A percentile compares a stretch with the other conserved stretches of the same genome.
phyloP scores from a whole-genome alignment of 2,329 filamentous ascomycete species.

The Trichothecium sympodiale region DNA sequence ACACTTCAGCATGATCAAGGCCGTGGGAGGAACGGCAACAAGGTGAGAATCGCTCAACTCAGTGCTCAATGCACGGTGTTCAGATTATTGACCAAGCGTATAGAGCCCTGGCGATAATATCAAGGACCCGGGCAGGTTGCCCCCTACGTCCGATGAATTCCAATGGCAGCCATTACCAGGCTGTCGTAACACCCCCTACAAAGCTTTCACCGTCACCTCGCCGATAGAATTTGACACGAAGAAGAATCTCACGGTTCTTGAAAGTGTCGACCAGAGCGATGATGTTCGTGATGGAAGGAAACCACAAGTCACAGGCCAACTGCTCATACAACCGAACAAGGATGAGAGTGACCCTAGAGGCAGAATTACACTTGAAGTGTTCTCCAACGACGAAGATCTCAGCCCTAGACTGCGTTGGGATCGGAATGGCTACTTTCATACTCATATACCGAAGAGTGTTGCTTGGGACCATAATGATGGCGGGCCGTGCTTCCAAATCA shows the following conservation, averaged over 20 bases:
- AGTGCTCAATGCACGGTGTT: neutral
- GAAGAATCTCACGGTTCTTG: slow-evolving; percentile 26
- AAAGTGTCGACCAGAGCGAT: slow-evolving; percentile 19
- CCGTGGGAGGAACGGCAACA: slow-evolving; percentile 16
- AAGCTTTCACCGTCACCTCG: slow-evolving; percentile 7
- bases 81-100: neutral
- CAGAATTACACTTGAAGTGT: slow-evolving; percentile 30
- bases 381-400: slow-evolving; percentile 32
- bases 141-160: slow-evolving; percentile 8
- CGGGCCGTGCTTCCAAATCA: slow-evolving; percentile 35
- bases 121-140: slow-evolving; percentile 10
- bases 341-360: slow-evolving; percentile 19
- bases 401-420: slow-evolving; percentile 18
- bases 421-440: slow-evolving; percentile 23
- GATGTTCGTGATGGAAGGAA: slow-evolving; percentile 10
- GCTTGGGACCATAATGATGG: slow-evolving; percentile 13
- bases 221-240: slow-evolving; percentile 21
- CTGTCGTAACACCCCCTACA: slow-evolving; percentile 16
- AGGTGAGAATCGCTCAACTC: neutral
- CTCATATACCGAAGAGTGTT: slow-evolving; percentile 26
- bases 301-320: slow-evolving; percentile 31
- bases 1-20: slow-evolving; percentile 5
- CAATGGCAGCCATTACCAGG: slow-evolving; percentile 13
- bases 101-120: slow-evolving; percentile 9
- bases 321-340: slow-evolving; percentile 29